Conservation (phyloP, 805 yeast species). For the Starmera pachycereana region DNA sequence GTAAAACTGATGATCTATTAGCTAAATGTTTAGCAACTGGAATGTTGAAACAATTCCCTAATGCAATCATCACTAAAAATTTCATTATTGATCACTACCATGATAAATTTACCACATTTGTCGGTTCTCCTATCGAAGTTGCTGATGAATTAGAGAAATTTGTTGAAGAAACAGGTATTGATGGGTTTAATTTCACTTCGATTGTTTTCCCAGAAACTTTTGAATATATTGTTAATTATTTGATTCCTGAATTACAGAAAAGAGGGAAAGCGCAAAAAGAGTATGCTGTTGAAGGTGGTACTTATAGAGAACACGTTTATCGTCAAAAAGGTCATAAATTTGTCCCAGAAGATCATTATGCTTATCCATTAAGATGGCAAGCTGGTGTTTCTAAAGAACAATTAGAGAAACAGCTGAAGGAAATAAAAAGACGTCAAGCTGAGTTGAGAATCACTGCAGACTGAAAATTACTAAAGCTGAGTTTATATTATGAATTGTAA, state of each 20-base stretch:
- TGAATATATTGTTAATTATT: conserved; percentile 24
- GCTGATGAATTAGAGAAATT: conserved; percentile 28
- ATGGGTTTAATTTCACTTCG: conserved; percentile 29
- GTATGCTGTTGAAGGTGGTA: conserved; percentile 20
- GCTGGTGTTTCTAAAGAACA: conserved; percentile 17
- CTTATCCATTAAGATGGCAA: conserved; percentile 6
- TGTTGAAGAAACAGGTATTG: conserved; percentile 27
- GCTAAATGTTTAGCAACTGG: conserved; percentile 16
- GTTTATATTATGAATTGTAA: no score
- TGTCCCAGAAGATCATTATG: conserved; percentile 6
- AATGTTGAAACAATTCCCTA: conserved; percentile 15
- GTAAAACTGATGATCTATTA: conserved; percentile 17
- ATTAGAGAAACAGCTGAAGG: conserved; percentile 10
- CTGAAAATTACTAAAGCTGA: not conserved
- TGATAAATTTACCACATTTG: conserved; percentile 9
- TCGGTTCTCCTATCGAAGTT: conserved; percentile 24
- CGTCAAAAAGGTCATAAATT: conserved; percentile 7
- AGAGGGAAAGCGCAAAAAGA: conserved; percentile 25
- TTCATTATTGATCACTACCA: conserved; percentile 15
- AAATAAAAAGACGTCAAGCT: not conserved
- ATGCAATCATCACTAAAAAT: conserved; percentile 3
- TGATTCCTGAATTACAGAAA: conserved; percentile 23
- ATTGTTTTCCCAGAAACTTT: conserved; percentile 26
- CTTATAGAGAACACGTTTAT: conserved; percentile 22
- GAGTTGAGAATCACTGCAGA: not conserved